These are phyloP conservation scores for Tritrichomonas musculus DNA, from an alignment of 208 protist genomes.

Conservation along the genomic window DNA sequence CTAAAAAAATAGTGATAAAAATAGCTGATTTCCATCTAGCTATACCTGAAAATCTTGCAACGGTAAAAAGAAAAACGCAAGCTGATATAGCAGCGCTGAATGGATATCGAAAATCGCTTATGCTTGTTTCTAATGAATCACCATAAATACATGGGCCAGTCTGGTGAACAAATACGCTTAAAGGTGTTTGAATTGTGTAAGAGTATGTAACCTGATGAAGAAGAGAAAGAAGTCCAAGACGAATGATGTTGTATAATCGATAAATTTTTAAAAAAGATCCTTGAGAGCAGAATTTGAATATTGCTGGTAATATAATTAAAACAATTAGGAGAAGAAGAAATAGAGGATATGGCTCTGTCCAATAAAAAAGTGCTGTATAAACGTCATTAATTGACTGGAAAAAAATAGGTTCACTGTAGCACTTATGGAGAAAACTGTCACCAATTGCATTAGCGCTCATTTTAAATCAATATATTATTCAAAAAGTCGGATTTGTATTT, in stretches of 20 bases:
- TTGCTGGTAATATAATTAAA: background rate
- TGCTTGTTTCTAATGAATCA: background rate
- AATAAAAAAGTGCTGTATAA: background rate
- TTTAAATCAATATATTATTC: too few species aligned
- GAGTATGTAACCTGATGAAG: conserved; percentile 9
- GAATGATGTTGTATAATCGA: background rate
- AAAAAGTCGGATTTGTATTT: too few species aligned
- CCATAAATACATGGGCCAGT: background rate
- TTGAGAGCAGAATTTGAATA: background rate
- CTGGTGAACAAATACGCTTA: background rate
- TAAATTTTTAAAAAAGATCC: background rate
- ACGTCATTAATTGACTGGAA: background rate
- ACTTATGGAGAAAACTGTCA: background rate
- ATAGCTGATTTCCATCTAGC: background rate
- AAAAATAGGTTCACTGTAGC: background rate
- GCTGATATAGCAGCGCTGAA: background rate
- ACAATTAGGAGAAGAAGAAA: background rate
- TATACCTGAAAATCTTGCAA: background rate
- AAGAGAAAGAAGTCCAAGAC: background rate
- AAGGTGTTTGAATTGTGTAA: background rate
- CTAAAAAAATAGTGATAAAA: background rate
- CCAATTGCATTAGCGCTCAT: background rate
- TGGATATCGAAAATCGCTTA: background rate
- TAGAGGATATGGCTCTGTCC: conserved; percentile 12
- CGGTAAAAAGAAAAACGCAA: background rate